Conservation (phyloP, 768 basidiomycete species). For the Crassisporium funariophilum region DNA sequence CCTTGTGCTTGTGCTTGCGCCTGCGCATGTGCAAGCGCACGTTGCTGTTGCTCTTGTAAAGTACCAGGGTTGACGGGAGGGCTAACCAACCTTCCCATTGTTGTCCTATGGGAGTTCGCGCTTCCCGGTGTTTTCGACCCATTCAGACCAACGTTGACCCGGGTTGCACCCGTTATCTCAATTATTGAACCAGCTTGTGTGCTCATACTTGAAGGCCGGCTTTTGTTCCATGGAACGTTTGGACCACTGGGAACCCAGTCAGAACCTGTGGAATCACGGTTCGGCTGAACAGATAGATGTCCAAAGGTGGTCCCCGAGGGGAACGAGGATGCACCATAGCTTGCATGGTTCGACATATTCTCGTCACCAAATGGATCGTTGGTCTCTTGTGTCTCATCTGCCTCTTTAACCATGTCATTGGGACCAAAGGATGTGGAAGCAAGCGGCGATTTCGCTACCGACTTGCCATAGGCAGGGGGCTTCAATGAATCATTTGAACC, state of each 20-base stretch:
- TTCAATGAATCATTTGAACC: constrained; percentile 45
- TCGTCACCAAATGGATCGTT: constrained; percentile 70
- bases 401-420: constrained; percentile 59
- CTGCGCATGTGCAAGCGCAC: constrained; percentile 62
- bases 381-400: constrained; percentile 51
- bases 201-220: constrained; percentile 62
- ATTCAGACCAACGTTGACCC: constrained; percentile 62
- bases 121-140: constrained; percentile 43
- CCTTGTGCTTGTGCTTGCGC: constrained; percentile 60
- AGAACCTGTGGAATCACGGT: constrained; percentile 30
- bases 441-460: constrained; percentile 62
- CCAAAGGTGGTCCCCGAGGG: constrained; percentile 45
- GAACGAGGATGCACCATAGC: constrained; percentile 38
- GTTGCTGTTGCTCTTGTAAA: constrained; percentile 69
- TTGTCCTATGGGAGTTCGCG: constrained; percentile 53
- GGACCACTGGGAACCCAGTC: constrained; percentile 43
- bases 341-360: constrained; percentile 43
- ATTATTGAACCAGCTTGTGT: constrained; percentile 62
- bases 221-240: constrained; percentile 44
- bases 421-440: constrained; percentile 75
- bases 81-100: constrained; percentile 62
- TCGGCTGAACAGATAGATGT: constrained; percentile 24
- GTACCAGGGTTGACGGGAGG: constrained; percentile 38
- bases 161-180: constrained; percentile 66
- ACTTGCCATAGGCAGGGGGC: constrained; percentile 41